Base-by-base conservation (phyloP, 2,329 filamentous ascomycete genomes). In the Sordariomycetes sp. region DNA sequence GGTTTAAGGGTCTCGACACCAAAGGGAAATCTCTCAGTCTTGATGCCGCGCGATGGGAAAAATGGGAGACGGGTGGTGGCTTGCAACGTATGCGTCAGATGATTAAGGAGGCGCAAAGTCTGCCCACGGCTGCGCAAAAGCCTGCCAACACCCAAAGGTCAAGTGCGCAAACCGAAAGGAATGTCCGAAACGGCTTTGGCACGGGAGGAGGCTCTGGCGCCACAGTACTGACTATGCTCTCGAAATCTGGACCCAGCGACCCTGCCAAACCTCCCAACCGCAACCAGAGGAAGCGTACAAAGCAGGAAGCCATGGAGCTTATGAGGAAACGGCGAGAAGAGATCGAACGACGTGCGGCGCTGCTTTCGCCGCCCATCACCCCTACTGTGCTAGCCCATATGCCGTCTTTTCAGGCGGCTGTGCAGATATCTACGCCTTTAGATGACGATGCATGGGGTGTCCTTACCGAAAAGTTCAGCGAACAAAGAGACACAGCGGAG, bases 21-120 rank as follows among this genome's bases (percentile, higher is more conserved):
- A 68, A 74, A 38, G 81, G 82, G 8, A 73, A 72, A 45, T 66
- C 75, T 38, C 59, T 66, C 32, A 70, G 76, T 44, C 66, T 63
- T 9, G 76, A 83, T 49, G 68, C 74, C 20, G 67, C 73, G 19
- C 73, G 81, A 32, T 90, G 83, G 79, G 84, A 87, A 50, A 80
- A 77, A 46, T 90, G 82, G 75, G 76, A 79, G 42, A 44, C 48
- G 4, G 57, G 66, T 26, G 65, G 66, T 31, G 61, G 61, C 21
- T 35, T 64, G 26, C 17, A 23, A 11, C 20, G 17, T 6, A 30
- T 23, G 6, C 26, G 20, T 11, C n/a, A 8, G 18, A 25, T 8
- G 11, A 17, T 9, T 24, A 25, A n/a, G n/a, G n/a, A n/a, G n/a
- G n/a, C n/a, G n/a, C n/a, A n/a, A n/a, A n/a, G n/a, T n/a, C n/a